Evolutionary conservation across 2,329 filamentous ascomycete genomes (phyloP), one percentile per base, ranked within the genome.

Genomic region (Chaetomium olivaceum): DNA sequence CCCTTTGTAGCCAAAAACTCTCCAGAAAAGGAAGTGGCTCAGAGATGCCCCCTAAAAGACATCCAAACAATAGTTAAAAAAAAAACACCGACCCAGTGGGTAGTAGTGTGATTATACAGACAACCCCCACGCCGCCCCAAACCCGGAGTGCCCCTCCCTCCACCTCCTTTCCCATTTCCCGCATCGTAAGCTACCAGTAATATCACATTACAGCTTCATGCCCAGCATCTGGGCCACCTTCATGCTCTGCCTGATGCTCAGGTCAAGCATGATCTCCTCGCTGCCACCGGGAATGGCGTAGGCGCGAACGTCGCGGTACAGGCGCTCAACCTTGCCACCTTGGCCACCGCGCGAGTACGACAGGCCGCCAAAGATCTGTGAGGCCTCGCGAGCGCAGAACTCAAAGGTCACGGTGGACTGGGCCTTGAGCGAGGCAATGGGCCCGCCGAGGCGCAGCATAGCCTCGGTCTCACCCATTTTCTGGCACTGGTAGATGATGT

Each of bases 251-350:
- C 94, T 85, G 78, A 99, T 96, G 80, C 92, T 96, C 75, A 99
- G 79, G 78, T 99, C 95, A 71, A 98, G 82, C 95, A 99, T 99
- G 71, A 99, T 99, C 85, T 99, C 95, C 82, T 99, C 94, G 71
- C 89, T 92, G 27, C 95, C 95, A 74, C 95, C 95, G 3, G 95
- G 95, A 72, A 99, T 94, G 68, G 95, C 94, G 78, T 99, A 98
- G 0, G 95, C 95, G 72, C 95, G 86, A 19, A 98, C 95, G 77
- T 99, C 95, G 69, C 95, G 87, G 80, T 98, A 98, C 73, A 99
- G 80, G 67, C 95, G 83, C 87, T 99, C 95, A 61, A 98, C 87
- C 87, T 97, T 97, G 66, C 88, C 94, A 67, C 95, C 95, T 82
- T 98, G 95, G 19, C 95, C 95, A 63, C 95, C 95, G 52, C 94